phyloP scores from a whole-genome alignment of 495 filamentous ascomycete genomes.

The Sabuloglossum arenarium region DNA sequence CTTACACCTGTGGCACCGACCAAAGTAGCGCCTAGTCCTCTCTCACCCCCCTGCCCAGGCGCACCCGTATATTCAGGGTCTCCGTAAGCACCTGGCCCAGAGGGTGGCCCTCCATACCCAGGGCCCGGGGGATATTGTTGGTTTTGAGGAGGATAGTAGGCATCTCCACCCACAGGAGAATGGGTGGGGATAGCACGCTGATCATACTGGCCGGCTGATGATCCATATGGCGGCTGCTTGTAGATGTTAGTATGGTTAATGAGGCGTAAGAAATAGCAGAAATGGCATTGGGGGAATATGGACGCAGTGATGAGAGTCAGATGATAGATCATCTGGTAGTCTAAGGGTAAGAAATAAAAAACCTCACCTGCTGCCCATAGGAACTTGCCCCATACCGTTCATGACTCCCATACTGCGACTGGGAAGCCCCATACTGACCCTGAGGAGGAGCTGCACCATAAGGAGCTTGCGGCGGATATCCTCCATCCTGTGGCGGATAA shows the following conservation, averaged over 20 bases:
- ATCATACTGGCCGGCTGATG: background rate
- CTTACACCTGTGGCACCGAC: slow-evolving; percentile 26
- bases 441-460: background rate
- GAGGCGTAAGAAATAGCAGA: too few relatives aligned
- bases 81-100: background rate
- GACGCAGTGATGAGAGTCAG: too few relatives aligned
- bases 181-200: background rate
- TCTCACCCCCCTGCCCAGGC: slow-evolving; percentile 20
- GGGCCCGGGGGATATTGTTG: background rate
- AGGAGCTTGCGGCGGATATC: background rate
- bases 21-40: slow-evolving; percentile 31
- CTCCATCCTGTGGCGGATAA: background rate
- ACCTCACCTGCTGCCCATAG: background rate
- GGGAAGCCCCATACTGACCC: background rate
- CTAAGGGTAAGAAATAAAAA: too few relatives aligned
- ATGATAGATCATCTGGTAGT: too few relatives aligned
- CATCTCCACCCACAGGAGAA: background rate
- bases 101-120: background rate
- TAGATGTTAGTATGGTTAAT: too few relatives aligned
- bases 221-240: too few relatives aligned
- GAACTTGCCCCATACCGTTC: background rate
- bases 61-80: background rate
- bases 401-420: background rate
- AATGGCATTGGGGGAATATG: too few relatives aligned
- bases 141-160: background rate